Conservation (phyloP, 2,329 filamentous ascomycete species). For the Aspergillus latus region DNA sequence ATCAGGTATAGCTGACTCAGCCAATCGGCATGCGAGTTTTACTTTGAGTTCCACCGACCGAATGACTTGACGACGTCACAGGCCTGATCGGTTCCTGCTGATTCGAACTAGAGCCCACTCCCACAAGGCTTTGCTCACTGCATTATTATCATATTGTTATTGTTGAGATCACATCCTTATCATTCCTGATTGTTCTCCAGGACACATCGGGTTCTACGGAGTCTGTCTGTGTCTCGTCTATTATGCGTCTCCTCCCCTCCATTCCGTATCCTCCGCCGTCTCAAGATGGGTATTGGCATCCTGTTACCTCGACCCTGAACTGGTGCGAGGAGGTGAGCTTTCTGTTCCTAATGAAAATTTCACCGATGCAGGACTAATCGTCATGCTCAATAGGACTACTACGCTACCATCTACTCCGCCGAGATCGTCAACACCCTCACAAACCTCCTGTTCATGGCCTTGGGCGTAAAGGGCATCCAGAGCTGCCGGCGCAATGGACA, state of each 20-base stretch:
- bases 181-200: background rate
- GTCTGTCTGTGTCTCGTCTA: constrained; percentile 15
- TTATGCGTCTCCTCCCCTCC: constrained; percentile 32
- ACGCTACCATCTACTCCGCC: constrained; percentile 71
- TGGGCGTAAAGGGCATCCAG: constrained; percentile 71
- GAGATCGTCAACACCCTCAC: constrained; percentile 80
- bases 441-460: constrained; percentile 76
- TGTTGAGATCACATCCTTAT: background rate
- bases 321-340: constrained; percentile 72
- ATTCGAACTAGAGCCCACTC: background rate
- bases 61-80: constrained; percentile 9
- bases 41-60: no score
- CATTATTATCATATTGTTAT: background rate
- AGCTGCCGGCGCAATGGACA: constrained; percentile 73
- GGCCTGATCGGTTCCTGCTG: constrained; percentile 8
- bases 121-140: constrained; percentile 5
- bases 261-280: constrained; percentile 46
- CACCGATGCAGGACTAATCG: constrained; percentile 6
- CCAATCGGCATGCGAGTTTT: no score
- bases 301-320: constrained; percentile 70
- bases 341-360: background rate
- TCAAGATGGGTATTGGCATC: constrained; percentile 63
- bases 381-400: constrained; percentile 61
- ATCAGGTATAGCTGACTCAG: no score
- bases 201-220: constrained; percentile 5